Evolutionary conservation across 768 basidiomycete species (phyloP).

Genomic region (Trichaptum fuscoviolaceum): DNA sequence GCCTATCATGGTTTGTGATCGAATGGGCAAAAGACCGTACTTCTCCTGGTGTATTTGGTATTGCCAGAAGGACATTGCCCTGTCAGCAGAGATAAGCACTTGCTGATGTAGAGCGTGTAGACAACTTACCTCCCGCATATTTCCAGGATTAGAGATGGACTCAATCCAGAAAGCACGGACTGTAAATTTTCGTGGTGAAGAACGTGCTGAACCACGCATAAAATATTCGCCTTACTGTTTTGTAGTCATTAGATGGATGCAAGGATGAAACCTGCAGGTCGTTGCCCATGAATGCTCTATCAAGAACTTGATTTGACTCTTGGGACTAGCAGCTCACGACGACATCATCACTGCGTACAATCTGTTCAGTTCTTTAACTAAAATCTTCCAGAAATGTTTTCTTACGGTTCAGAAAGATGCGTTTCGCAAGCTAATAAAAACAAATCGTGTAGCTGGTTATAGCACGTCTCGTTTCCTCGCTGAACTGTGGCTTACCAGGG

Average conservation of each 20-base stretch:
- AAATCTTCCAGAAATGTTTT: constrained; percentile 17
- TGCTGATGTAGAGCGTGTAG: neutral
- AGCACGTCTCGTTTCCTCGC: neutral
- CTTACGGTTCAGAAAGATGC: constrained; percentile 71
- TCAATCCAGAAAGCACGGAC: constrained; percentile 82
- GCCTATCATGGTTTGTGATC: constrained; percentile 10
- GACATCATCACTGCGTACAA: constrained; percentile 47
- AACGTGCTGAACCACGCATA: neutral
- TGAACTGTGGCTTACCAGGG: constrained; percentile 46
- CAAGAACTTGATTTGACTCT: neutral
- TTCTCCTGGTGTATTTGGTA: constrained; percentile 86
- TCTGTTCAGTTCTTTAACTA: constrained; percentile 7
- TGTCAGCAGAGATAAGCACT: constrained; percentile 21
- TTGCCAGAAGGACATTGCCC: constrained; percentile 87
- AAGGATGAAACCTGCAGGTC: constrained; percentile 64
- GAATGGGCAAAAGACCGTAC: constrained; percentile 34
- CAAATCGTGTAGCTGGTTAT: constrained; percentile 5
- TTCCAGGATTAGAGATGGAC: constrained; percentile 70
- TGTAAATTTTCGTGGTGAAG: constrained; percentile 24
- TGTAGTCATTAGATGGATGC: constrained; percentile 86
- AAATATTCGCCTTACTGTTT: constrained; percentile 52
- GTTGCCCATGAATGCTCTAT: constrained; percentile 7
- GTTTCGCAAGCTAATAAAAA: constrained; percentile 70
- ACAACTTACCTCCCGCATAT: constrained; percentile 68
- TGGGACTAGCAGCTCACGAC: constrained; percentile 38